Evolutionary conservation across 306 rosid genomes (phyloP).

Genomic region (Ziziphus jujuba): DNA sequence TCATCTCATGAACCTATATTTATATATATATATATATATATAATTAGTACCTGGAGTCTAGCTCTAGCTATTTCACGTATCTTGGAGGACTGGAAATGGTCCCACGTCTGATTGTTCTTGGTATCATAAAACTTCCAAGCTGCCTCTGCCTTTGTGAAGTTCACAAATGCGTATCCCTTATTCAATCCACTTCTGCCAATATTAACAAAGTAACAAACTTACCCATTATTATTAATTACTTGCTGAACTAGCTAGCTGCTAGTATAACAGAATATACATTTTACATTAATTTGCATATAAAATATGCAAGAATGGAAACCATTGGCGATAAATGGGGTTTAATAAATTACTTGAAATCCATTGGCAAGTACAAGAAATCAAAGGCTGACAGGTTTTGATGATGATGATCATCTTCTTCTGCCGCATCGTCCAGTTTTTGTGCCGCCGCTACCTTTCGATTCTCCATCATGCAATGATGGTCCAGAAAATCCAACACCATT

Average conservation of each 20-base stretch:
- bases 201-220: too few relatives aligned
- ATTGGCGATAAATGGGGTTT: too few relatives aligned
- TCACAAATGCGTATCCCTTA: slow-evolving; percentile 72
- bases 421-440: neutral
- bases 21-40: too few relatives aligned
- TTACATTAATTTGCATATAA: too few relatives aligned
- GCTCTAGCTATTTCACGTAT: slow-evolving; percentile 46
- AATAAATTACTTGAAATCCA: slow-evolving; percentile 51
- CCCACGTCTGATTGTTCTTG: slow-evolving; percentile 39
- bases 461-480: slow-evolving; percentile 36
- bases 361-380: slow-evolving; percentile 60
- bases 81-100: slow-evolving; percentile 44
- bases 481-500: slow-evolving; percentile 41
- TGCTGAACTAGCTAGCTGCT: too few relatives aligned
- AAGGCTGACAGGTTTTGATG: slow-evolving; percentile 15
- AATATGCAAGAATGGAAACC: too few relatives aligned
- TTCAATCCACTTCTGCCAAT: slow-evolving; percentile 45
- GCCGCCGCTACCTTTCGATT: slow-evolving; percentile 6
- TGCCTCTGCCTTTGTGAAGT: slow-evolving; percentile 47
- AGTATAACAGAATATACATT: too few relatives aligned
- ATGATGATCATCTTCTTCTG: too few relatives aligned
- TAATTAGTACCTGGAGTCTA: slow-evolving; percentile 44
- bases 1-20: too few relatives aligned
- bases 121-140: slow-evolving; percentile 45
- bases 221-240: too few relatives aligned